Evolutionary conservation across 257 asterid species (phyloP), one percentile per base, ranked within the genome.

Genomic region (Primulina tabacum): DNA sequence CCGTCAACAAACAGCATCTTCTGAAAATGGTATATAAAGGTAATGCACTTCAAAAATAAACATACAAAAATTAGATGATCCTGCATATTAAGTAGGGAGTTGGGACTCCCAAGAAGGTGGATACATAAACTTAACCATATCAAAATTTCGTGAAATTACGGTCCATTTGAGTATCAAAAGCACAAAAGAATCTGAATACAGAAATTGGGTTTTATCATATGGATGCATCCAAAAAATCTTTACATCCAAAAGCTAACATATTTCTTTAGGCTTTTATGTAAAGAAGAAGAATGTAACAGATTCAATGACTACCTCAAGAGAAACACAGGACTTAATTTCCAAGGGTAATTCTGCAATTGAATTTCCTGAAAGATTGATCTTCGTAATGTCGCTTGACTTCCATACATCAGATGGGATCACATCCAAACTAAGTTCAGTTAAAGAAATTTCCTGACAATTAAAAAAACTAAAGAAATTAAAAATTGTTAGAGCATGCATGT

Each of bases 351-450:
- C 95, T 82, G 85, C 92, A 59, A 93, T 87, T 34, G 86, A 86
- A 78, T 89, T 90, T 68, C 81, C 87, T 1, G 97, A 84, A 65
- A 93, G 92, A 85, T 93, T 78, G 75, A 92, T 81, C 83, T 91
- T 90, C 6, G 90, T 84, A 77, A 90, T 70, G 43, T 89, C 89
- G 20, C 72, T 78, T 0, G 90, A 83, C 69, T 86, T 88, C 96
- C 90, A 90, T 64, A 84, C 84, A 29, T 93, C 96, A 40, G 96
- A 76, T 40, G 99, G 99, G 67, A 93, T 85, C 70, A 78, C 84
- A 75, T 62, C 73, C 84, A 93, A 83, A 68, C 86, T 79, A 74
- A 85, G 60, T 67, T 91, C 88, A 52, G 76, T 82, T 73, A 93
- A 79, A 75, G 96, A 81, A 75, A 93, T 88, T 77, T 90, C 99